These are phyloP conservation scores for Blumeria graminis DNA, from an alignment of 2,329 filamentous ascomycete species.

Conservation along the genomic window DNA sequence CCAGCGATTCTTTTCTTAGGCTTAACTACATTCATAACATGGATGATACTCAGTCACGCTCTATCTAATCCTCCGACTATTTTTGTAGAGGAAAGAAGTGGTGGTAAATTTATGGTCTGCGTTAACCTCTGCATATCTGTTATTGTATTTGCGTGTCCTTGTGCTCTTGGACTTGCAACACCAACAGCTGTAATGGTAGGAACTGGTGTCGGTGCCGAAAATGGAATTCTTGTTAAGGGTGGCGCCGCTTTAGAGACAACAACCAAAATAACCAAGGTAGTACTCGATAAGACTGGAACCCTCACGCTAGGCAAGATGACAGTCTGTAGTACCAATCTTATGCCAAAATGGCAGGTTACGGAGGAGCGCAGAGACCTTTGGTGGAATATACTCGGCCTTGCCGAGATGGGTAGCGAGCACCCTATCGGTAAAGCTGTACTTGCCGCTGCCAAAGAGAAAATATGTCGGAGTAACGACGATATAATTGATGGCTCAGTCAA, in stretches of 20 bases:
- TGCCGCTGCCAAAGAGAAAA: constrained; percentile 45
- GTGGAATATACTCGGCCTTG: constrained; percentile 92
- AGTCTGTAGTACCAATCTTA: constrained; percentile 48
- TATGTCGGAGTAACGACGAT: constrained; percentile 46
- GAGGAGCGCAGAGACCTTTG: constrained; percentile 51
- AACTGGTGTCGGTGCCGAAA: constrained; percentile 84
- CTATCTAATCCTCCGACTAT: constrained; percentile 67
- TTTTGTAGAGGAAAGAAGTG: constrained; percentile 56
- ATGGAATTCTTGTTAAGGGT: constrained; percentile 94
- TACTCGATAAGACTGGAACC: constrained; percentile 91
- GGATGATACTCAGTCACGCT: constrained; percentile 87
- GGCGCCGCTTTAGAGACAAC: constrained; percentile 77
- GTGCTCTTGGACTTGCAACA: constrained; percentile 82
- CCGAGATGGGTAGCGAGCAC: constrained; percentile 88
- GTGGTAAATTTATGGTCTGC: constrained; percentile 88
- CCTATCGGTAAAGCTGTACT: constrained; percentile 83
- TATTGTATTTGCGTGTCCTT: constrained; percentile 94
- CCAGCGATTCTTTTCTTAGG: constrained; percentile 72
- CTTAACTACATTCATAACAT: constrained; percentile 60
- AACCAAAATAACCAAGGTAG: constrained; percentile 71
- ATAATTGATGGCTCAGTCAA: constrained; percentile 63
- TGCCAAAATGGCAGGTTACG: constrained; percentile 41
- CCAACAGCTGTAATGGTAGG: constrained; percentile 98
- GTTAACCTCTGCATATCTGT: constrained; percentile 95
- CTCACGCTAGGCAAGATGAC: constrained; percentile 91